phyloP scores from a whole-genome alignment of 2,329 filamentous ascomycete genomes.

The Fusarium incarnatum region DNA sequence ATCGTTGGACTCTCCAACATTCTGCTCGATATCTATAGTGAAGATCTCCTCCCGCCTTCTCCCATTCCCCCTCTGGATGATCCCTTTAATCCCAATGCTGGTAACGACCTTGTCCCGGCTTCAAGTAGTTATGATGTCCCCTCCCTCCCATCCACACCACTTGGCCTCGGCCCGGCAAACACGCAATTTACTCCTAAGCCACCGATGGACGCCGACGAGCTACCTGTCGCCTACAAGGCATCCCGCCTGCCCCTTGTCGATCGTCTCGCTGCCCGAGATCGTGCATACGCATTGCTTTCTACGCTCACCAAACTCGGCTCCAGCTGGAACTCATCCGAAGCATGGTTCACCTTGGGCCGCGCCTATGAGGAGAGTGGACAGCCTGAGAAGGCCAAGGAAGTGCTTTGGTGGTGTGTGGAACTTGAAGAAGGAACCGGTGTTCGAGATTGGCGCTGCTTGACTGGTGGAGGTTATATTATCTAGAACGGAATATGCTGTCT shows the following conservation, averaged over 20 bases:
- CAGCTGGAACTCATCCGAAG: constrained; percentile 92
- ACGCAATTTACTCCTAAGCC: constrained; percentile 18
- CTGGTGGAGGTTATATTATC: constrained; percentile 72
- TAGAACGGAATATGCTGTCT: constrained; percentile 28
- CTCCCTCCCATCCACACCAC: constrained; percentile 57
- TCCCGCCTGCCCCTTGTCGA: constrained; percentile 78
- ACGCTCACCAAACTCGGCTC: constrained; percentile 85
- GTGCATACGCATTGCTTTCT: constrained; percentile 86
- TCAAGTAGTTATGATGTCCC: constrained; percentile 19
- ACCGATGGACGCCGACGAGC: constrained; percentile 53
- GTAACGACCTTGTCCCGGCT: constrained; percentile 4
- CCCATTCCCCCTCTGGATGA: constrained; percentile 60
- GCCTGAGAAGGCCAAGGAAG: constrained; percentile 87
- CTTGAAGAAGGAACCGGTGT: constrained; percentile 87
- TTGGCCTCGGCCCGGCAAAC: constrained; percentile 58
- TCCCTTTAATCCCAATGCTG: constrained; percentile 2
- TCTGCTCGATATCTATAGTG: constrained; percentile 84
- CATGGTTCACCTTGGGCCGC: constrained; percentile 89
- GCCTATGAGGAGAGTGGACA: constrained; percentile 91
- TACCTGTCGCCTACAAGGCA: constrained; percentile 66
- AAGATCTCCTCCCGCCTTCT: constrained; percentile 71
- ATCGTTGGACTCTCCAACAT: constrained; percentile 87
- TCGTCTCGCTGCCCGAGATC: constrained; percentile 87
- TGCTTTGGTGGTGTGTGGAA: constrained; percentile 97
- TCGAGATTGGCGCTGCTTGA: constrained; percentile 80